Percentiles rank a stretch among this genome's conserved stretches.
Evolutionary conservation across 2,329 filamentous ascomycete genomes (phyloP).

Genomic region (Cordyceps sp.): DNA sequence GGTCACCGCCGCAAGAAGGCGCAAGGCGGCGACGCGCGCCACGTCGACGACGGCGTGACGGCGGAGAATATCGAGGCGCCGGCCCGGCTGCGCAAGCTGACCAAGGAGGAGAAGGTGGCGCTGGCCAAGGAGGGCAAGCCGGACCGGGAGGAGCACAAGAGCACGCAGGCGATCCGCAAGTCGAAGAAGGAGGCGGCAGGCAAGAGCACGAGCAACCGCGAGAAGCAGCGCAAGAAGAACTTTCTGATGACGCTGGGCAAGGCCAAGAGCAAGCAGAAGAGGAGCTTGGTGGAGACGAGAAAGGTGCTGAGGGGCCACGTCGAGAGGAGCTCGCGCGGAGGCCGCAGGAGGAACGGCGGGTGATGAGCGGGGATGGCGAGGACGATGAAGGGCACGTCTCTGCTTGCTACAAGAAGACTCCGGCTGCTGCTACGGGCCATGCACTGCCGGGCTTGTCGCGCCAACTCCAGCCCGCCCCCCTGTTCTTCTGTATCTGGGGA

Average conservation of each 20-base stretch:
- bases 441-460: too few relatives aligned
- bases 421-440: too few relatives aligned
- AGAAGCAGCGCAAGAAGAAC: slow-evolving; percentile 96
- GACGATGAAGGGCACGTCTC: too few relatives aligned
- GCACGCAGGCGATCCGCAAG: slow-evolving; percentile 67
- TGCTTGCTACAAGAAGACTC: too few relatives aligned
- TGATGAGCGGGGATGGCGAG: slow-evolving; percentile 4
- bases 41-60: slow-evolving; percentile 77
- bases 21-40: slow-evolving; percentile 35
- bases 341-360: slow-evolving; percentile 54
- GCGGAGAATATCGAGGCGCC: slow-evolving; percentile 85
- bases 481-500: too few relatives aligned
- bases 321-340: slow-evolving; percentile 68
- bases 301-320: slow-evolving; percentile 70
- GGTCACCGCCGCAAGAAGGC: slow-evolving; percentile 28
- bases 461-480: too few relatives aligned
- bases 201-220: slow-evolving; percentile 93
- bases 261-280: slow-evolving; percentile 88
- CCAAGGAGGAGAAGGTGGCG: slow-evolving; percentile 78
- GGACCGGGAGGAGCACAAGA: slow-evolving; percentile 65
- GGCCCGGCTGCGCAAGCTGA: slow-evolving; percentile 63
- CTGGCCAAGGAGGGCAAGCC: slow-evolving; percentile 71
- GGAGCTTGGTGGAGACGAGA: slow-evolving; percentile 73
- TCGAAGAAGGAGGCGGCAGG: slow-evolving; percentile 77
- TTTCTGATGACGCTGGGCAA: slow-evolving; percentile 97